Evolutionary conservation across 225 moss, liverwort and hornwort species (phyloP), one percentile per base, ranked within the genome.

Genomic region (Anthoceros angustus): DNA sequence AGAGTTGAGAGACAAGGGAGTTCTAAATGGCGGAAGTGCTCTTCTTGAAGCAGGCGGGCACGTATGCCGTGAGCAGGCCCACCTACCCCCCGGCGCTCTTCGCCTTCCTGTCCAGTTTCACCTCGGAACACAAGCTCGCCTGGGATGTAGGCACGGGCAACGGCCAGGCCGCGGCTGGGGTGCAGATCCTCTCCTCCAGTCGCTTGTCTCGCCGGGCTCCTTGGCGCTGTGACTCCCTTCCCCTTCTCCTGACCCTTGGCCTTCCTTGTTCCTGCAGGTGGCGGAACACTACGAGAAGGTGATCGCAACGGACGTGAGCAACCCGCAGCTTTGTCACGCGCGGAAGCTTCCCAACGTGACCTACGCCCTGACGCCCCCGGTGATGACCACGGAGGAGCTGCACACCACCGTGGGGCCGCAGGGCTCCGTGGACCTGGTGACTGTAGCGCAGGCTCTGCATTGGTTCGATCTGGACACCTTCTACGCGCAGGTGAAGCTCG

Each of bases 131-230:
- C 50, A 79, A 80, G 64, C 74, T 82, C 15, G 89, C 81, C 40
- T 90, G 90, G 90, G 90, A 90, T 73, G 85, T 81, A 2, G 87
- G 83, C 61, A 90, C 90, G 2, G 90, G 90, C 64, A 90, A 82
- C 10, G 90, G 90, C 38, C 90, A 90, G 70, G 87, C 85, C 42
- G 90, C 90, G 61, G 69, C 61, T 42, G 67, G 14, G 78, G 87
- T 87, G 39, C 4, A n/a, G 42, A 46, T 15, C 21, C 41, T 42
- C 40, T 42, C 20, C 15, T 18, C 55, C 14, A 5, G 18, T 55
- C 55, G 0, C 55, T 23, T 63, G 11, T 24, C 4, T 15, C 38
- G 63, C 63, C 23, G 11, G 6, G 12, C 12, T 63, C 38, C 3
- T 11, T 24, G 4, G 38, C 23, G 5, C 2, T 12, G 14, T 12